A percentile compares a stretch with the other conserved stretches of the same genome.
These are phyloP conservation scores for Neonectria hederae DNA, from an alignment of 2,329 filamentous ascomycete genomes.

Conservation along the genomic window DNA sequence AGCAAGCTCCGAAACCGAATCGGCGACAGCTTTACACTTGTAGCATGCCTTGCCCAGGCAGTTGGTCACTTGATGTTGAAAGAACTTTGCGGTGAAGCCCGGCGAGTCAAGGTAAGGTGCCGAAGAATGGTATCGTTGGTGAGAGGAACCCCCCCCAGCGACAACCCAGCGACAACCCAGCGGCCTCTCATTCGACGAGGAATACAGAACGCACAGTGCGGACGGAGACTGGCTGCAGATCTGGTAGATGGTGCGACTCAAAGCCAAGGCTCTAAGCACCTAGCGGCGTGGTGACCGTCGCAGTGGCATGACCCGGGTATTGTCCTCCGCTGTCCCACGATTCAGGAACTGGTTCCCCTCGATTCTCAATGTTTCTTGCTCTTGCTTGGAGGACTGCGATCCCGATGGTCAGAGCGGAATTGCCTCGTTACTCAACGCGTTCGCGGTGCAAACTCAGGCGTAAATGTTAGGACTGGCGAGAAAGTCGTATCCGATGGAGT, in stretches of 20 bases:
- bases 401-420: neutral
- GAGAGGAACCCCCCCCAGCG: conserved; percentile 6
- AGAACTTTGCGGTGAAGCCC: neutral
- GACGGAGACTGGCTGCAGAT: conserved; percentile 5
- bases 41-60: conserved; percentile 7
- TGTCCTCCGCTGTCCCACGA: conserved; percentile 6
- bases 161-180: conserved; percentile 13
- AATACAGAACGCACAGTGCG: neutral
- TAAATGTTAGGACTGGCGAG: conserved; percentile 4
- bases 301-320: conserved; percentile 11
- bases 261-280: conserved; percentile 26
- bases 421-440: neutral
- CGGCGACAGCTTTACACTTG: neutral
- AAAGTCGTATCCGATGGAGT: conserved; percentile 15
- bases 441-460: neutral
- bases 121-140: neutral
- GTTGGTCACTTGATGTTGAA: conserved; percentile 3
- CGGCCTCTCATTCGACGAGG: conserved; percentile 13
- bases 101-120: neutral
- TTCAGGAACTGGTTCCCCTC: neutral
- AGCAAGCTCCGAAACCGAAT: conserved; percentile 6
- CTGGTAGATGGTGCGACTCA: conserved; percentile 23
- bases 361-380: neutral
- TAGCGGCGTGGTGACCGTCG: conserved; percentile 16
- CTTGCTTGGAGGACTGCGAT: neutral